Percentiles rank a stretch among this genome's conserved stretches.
Conservation (phyloP, 225 moss, liverwort and hornwort genomes). For the Straminergon stramineum region DNA sequence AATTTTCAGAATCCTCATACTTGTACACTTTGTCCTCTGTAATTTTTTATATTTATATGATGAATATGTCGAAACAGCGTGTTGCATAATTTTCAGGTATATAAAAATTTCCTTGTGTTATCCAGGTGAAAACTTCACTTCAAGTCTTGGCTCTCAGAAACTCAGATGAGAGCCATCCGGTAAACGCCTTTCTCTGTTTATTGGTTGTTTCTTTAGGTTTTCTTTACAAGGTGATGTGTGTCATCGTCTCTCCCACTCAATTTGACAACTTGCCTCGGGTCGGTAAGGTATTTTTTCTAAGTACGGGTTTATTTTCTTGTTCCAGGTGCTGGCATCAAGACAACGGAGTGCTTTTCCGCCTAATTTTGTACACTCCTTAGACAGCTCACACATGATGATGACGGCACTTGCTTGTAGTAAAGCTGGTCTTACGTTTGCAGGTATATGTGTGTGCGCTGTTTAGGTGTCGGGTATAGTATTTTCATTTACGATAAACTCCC, state of each 20-base stretch:
- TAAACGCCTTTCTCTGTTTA: background rate
- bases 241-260: background rate
- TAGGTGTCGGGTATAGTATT: background rate
- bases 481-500: background rate
- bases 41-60: background rate
- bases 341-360: constrained; percentile 91
- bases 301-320: background rate
- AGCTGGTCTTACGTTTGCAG: constrained; percentile 64
- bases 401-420: constrained; percentile 65
- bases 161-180: constrained; percentile 52
- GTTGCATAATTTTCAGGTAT: background rate
- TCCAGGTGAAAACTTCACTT: constrained; percentile 75
- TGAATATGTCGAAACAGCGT: background rate
- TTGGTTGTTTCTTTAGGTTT: background rate
- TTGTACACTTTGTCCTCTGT: background rate
- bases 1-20: background rate
- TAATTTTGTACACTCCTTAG: constrained; percentile 93
- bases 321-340: constrained; percentile 59
- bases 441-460: background rate
- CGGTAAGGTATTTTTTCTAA: background rate
- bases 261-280: background rate
- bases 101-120: background rate
- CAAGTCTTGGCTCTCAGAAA: constrained; percentile 64
- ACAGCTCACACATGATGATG: constrained; percentile 99
- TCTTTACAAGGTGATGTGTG: background rate